Evolutionary conservation across 2,329 filamentous ascomycete species (phyloP), one percentile per base, ranked within the genome.

Genomic region (Dissoconium aciculare): DNA sequence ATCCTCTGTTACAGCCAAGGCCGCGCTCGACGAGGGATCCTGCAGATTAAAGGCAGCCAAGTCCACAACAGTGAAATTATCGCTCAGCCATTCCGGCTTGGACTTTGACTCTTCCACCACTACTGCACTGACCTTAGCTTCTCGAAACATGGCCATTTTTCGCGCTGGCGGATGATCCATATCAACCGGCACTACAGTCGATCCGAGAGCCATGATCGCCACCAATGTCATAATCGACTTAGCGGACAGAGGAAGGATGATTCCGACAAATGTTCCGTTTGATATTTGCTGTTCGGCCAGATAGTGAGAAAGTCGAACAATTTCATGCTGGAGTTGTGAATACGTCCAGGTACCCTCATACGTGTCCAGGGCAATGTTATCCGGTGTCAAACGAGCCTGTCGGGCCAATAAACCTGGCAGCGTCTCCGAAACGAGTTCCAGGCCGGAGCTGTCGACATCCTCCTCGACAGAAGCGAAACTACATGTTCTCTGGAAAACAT

Each of bases 31-130:
- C n/a, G 19, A 23, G n/a, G 19, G 19, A 8, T 23, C 19, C 19
- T 23, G 19, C 8, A 23, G 8, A 8, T 23, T 23, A n/a, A n/a
- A 23, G 8, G 19, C 19, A n/a, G 19, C 8, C n/a, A 23, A n/a
- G n/a, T 23, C 19, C 8, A 23, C 8, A 8, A 23, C 19, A 23
- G 19, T n/a, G 19, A 23, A 23, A 8, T 23, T n/a, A 23, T 8
- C 8, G 19, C 19, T 8, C 8, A 23, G 8, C n/a, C n/a, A n/a
- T n/a, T 23, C n/a, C 8, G 8, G 19, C n/a, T 8, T 23, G n/a
- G 8, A 8, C 8, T 23, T n/a, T 8, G 19, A 8, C 33, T 45
- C 36, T 21, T 31, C 11, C 30, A 41, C 15, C n/a, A 30, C 9
- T 11, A 30, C 27, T 11, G 5, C 19, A 11, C 8, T 4, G 3